phyloP scores from a whole-genome alignment of 306 rosid genomes.

The Begonia fuchsioides region DNA sequence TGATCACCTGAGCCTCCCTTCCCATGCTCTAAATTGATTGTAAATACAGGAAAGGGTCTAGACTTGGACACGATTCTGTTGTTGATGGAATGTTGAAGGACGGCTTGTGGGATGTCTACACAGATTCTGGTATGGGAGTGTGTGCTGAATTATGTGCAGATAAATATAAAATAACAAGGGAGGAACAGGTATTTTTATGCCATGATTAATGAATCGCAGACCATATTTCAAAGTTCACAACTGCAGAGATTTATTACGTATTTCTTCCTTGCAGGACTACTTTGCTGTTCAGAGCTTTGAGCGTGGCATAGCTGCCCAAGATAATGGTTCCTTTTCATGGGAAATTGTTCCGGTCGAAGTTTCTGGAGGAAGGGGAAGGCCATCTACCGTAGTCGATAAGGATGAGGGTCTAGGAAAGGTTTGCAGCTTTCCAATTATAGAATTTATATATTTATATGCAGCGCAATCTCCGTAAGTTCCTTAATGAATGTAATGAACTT shows the following conservation, averaged over 20 bases:
- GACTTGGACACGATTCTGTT: conserved; percentile 93
- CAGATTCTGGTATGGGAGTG: no score
- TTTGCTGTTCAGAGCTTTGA: conserved; percentile 78
- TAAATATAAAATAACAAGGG: conserved; percentile 67
- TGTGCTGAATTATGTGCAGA: no score
- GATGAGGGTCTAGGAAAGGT: conserved; percentile 98
- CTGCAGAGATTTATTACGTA: conserved; percentile 8
- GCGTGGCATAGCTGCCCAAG: conserved; percentile 88
- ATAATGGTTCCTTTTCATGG: conserved; percentile 61
- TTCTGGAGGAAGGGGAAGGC: conserved; percentile 94
- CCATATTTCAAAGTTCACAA: background rate
- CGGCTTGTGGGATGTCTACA: no score
- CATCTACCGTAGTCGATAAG: conserved; percentile 58
- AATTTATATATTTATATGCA: background rate
- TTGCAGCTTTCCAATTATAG: background rate
- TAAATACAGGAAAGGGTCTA: conserved; percentile 85
- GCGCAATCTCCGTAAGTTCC: background rate
- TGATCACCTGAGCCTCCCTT: conserved; percentile 10
- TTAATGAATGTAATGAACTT: background rate
- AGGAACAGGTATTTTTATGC: conserved; percentile 53
- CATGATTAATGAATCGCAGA: conserved; percentile 5
- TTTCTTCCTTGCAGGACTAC: conserved; percentile 50
- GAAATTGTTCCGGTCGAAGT: conserved; percentile 96
- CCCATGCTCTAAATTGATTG: conserved; percentile 11
- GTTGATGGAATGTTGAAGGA: conserved; percentile 97